A percentile compares a stretch with the other conserved stretches of the same genome.
phyloP scores from a whole-genome alignment of 1,284 basidiomycete species.

The Tausonia pullulans region DNA sequence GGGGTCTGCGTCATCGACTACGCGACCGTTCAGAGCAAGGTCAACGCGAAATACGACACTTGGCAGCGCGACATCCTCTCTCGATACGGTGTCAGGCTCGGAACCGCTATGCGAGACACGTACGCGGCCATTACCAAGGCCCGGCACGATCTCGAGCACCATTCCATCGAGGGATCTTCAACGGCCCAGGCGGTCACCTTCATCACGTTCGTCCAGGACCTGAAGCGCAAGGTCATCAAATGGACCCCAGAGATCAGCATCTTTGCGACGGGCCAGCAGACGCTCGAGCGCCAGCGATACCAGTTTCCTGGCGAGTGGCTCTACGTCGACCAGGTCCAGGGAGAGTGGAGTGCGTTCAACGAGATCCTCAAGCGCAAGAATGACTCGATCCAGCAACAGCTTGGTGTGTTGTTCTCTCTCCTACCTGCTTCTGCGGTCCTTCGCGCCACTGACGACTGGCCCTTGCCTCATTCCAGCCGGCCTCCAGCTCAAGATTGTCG shows the following conservation, averaged over 20 bases:
- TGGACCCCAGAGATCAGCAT: constrained; percentile 97
- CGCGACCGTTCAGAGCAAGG: constrained; percentile 91
- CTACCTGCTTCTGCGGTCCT: constrained; percentile 1
- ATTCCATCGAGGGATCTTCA: constrained; percentile 53
- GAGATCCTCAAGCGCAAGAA: constrained; percentile 97
- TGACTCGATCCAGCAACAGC: constrained; percentile 94
- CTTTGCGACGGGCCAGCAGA: constrained; percentile 90
- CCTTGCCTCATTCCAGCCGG: constrained; percentile 50
- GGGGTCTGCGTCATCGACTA: constrained; percentile 92
- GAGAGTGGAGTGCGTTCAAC: constrained; percentile 97
- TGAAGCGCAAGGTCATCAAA: constrained; percentile 89
- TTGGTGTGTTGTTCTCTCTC: constrained; percentile 45
- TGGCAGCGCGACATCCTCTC: constrained; percentile 94
- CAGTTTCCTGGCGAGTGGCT: constrained; percentile 97
- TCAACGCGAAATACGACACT: constrained; percentile 95
- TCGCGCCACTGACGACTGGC: not conserved
- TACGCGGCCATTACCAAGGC: constrained; percentile 85
- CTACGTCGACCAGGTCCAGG: constrained; percentile 91
- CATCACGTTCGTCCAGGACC: constrained; percentile 97
- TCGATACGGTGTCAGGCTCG: constrained; percentile 83
- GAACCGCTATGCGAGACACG: constrained; percentile 91
- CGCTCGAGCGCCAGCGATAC: constrained; percentile 89
- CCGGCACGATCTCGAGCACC: constrained; percentile 84
- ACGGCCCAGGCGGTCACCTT: constrained; percentile 97
- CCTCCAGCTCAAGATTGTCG: constrained; percentile 95